Percentiles rank a stretch among this genome's conserved stretches.
phyloP scores from a whole-genome alignment of 2,329 filamentous ascomycete genomes.

The Fusarium sp. region DNA sequence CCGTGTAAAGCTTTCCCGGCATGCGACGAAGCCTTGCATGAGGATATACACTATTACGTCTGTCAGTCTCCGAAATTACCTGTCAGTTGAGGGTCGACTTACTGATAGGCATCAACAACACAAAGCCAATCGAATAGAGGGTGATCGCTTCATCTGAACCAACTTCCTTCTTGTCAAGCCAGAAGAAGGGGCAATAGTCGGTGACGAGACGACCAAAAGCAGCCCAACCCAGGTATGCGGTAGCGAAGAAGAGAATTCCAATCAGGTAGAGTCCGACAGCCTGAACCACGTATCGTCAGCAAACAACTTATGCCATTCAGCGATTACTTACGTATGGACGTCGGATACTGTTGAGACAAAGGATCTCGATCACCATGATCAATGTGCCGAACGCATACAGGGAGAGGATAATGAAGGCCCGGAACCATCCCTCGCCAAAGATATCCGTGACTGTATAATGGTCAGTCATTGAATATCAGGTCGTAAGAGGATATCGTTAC shows the following conservation, averaged over 20 bases:
- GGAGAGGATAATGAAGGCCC: slow-evolving; percentile 60
- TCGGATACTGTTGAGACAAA: slow-evolving; percentile 66
- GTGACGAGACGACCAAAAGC: slow-evolving; percentile 61
- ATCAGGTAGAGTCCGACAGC: slow-evolving; percentile 59
- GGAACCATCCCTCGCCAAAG: slow-evolving; percentile 62
- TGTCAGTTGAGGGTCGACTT: slow-evolving; percentile 44
- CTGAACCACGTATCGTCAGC: slow-evolving; percentile 49
- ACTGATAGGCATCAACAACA: slow-evolving; percentile 60
- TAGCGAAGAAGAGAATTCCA: slow-evolving; percentile 56
- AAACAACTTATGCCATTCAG: background rate
- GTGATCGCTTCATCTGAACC: slow-evolving; percentile 59
- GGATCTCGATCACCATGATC: slow-evolving; percentile 60
- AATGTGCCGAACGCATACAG: slow-evolving; percentile 59
- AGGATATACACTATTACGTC: slow-evolving; percentile 58
- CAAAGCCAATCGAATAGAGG: slow-evolving; percentile 59
- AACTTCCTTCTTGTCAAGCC: slow-evolving; percentile 61
- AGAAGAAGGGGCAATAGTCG: slow-evolving; percentile 62
- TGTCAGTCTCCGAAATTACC: slow-evolving; percentile 31
- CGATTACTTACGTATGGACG: slow-evolving; percentile 58
- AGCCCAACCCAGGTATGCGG: slow-evolving; percentile 64
- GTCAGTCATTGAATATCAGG: slow-evolving; percentile 43
- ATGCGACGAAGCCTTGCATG: slow-evolving; percentile 62
- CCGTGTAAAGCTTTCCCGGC: slow-evolving; percentile 59
- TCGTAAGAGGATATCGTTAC: slow-evolving; percentile 27
- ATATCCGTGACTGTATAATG: slow-evolving; percentile 58